Evolutionary conservation across 2,329 filamentous ascomycete species (phyloP), one percentile per base, ranked within the genome.

Genomic region (Exophiala bonariae): DNA sequence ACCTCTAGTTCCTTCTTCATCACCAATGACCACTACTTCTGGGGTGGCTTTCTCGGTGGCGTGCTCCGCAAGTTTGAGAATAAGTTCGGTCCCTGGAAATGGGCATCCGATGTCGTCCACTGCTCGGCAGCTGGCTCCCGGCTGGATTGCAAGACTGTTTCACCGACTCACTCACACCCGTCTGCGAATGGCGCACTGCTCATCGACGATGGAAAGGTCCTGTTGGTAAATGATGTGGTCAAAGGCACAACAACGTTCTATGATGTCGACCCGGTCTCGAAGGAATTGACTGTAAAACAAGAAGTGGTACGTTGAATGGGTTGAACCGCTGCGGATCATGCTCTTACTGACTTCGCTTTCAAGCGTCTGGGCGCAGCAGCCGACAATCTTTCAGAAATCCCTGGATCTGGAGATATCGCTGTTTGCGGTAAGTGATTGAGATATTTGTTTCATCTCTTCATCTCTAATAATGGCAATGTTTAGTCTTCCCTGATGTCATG

Each of bases 1-100:
- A 28, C 13, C 17, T 26, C n/a, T n/a, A 50, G 43, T 28, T 54
- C 50, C 19, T 54, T 54, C 32, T 54, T 50, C 43, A 54, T 54
- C 43, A 50, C 50, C 14, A 54, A 54, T 39, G 50, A 54, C 44
- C 50, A 54, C 36, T 50, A 50, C 43, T 50, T 41, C 43, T 54
- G 47, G 13, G 42, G 42, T 13, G 50, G 47, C 4, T 31, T 41
- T 8, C 16, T 54, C 9, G 47, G 47, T 7, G 40, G 46, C 14
- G 3, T 47, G 32, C 40, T 47, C 19, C 48, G 50, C 18, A 50
- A 23, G 14, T 39, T 47, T 23, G 50, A 54, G 33, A 23, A 43
- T 18, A 42, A 38, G 23, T 47, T 49, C 28, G 50, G 50, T 6
- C 50, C 50, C 16, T 54, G 43, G 34, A 47, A 48, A 28, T 54